Evolutionary conservation across 768 basidiomycete species (phyloP), one percentile per base, ranked within the genome.

Genomic region (Agaricus blazei): DNA sequence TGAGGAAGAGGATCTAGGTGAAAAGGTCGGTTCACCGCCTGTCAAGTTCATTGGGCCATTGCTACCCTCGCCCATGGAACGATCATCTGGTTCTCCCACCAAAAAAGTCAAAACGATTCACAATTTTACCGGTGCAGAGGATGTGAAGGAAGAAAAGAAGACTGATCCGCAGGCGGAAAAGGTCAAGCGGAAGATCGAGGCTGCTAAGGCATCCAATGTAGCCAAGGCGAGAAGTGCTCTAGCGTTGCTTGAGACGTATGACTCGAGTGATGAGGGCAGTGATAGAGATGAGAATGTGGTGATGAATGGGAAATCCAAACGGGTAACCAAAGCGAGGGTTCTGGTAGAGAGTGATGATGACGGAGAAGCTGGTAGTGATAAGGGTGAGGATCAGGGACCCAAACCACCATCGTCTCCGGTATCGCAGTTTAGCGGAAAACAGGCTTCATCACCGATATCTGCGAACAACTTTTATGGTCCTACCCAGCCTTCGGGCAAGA

Each of bases 31-130:
- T 68, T 7, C 61, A 28, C 74, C 79, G 4, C 14, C 31, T 8
- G 8, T 12, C 15, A 50, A 44, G 19, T 84, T 88, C 62, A 85
- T 88, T 59, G 88, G 86, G 2, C 88, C 88, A 24, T 66, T 81
- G 41, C 71, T 87, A 29, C 87, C 88, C 12, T 77, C 84, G 0
- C 66, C 73, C 23, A 41, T 60, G 61, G 71, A 62, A 46, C 67
- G 67, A 34, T 46, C 52, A 58, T 54, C 41, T 65, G 52, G 42
- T 28, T 40, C 69, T 67, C 56, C 68, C n/a, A 48, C 60, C 56
- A 58, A 64, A 54, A 60, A 60, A n/a, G 28, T 52, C 15, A 59
- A 53, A 34, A 27, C 27, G 8, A n/a, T 44, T 8, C 54, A 50
- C 29, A n/a, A 36, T 19, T 41, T 12, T 14, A 48, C 31, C 48